Percentiles rank a stretch among this genome's conserved stretches.
Conservation (phyloP, 805 yeast species). For the Candida methanosorbosa region DNA sequence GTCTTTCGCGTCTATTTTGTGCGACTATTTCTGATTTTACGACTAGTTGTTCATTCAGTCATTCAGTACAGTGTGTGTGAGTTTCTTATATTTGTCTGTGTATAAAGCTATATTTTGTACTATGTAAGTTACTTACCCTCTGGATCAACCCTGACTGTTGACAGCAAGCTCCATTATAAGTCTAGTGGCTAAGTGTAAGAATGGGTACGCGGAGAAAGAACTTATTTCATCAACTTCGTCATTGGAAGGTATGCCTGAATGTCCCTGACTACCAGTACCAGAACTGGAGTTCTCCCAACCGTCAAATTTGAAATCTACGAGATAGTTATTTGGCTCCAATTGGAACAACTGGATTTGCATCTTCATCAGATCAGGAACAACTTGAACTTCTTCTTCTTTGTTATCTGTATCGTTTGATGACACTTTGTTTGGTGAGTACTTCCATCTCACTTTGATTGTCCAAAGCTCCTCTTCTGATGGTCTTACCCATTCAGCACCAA, state of each 20-base stretch:
- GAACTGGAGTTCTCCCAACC: slow-evolving; percentile 73
- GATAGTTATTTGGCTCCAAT: slow-evolving; percentile 88
- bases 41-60: no score
- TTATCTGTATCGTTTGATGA: slow-evolving; percentile 3
- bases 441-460: slow-evolving; percentile 96
- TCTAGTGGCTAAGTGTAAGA: slow-evolving; percentile 83
- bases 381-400: slow-evolving; percentile 8
- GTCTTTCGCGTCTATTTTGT: no score
- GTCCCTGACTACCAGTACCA: slow-evolving; percentile 25
- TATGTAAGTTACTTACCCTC: no score
- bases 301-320: slow-evolving; percentile 95
- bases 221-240: slow-evolving; percentile 62
- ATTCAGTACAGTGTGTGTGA: no score
- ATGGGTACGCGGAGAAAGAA: slow-evolving; percentile 93
- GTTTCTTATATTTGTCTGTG: no score
- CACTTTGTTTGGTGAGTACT: slow-evolving; percentile 37
- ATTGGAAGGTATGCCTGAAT: background rate
- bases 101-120: no score
- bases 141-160: slow-evolving; percentile 51
- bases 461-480: slow-evolving; percentile 93
- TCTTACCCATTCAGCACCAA: slow-evolving; percentile 96
- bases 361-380: slow-evolving; percentile 75
- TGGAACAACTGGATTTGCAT: slow-evolving; percentile 97
- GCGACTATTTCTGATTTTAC: no score
- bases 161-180: slow-evolving; percentile 96